Base-by-base conservation (phyloP, 768 basidiomycete genomes). In the Hirschioporus abietinus region DNA sequence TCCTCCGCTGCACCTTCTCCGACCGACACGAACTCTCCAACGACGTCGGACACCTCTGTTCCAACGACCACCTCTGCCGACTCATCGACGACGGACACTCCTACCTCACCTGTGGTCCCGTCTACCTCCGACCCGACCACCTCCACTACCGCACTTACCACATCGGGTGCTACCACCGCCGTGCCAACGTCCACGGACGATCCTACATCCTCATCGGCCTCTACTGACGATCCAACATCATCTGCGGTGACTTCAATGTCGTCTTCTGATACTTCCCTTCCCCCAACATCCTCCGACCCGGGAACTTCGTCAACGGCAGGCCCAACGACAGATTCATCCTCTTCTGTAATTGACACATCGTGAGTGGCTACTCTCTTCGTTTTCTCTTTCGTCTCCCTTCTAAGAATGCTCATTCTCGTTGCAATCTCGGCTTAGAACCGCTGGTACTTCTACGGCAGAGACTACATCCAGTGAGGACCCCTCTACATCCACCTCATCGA, bases 121-220 rank as follows among this genome's bases (percentile, higher is more conserved):
- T 67, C 68, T 15, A 71, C 76, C 15, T 66, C 75, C 24, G 58
- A 69, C 36, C 24, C 72, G 9, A 42, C 72, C 10, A 69, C 75
- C 20, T 65, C 74, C 18, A 58, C 72, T 27, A 60, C 70, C 34
- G 59, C 69, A 23, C 17, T 68, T 7, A 52, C 64, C n/a, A 58
- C 36, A 15, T 25, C 57, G 36, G 25, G 10, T 10, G 5, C 59
- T 17, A 26, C 64, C 20, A 26, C 25, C 64, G 57, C 12, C 25
- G 34, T 66, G 58, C 65, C 73, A 30, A 66, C 72, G 25, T 66
- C 72, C 15, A 25, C 60, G 60, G 24, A 25, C 60, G 60, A 25
- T 61, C 60, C 60, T 61, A 3, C 60, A 15, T 6, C 60, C 25
- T 25, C 60, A 6, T 59, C 58, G 30, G 8, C 30, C 30, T 30